Base-by-base conservation (phyloP, 1,139 yeast genomes). In the Wickerhamiella pararugosa region DNA sequence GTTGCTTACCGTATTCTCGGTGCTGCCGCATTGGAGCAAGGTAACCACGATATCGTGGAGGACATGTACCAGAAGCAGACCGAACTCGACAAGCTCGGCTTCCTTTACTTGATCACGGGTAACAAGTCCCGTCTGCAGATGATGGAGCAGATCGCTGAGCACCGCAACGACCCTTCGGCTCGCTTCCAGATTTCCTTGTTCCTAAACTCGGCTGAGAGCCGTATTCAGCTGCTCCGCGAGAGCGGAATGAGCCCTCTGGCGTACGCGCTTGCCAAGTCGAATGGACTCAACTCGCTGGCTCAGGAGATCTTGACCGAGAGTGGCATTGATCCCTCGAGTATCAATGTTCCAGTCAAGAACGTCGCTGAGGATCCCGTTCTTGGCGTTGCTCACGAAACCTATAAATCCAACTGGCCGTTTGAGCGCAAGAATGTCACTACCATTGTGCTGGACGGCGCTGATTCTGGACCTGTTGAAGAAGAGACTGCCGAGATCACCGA, bases 121-220 rank as follows among this genome's bases (percentile, higher is more conserved):
- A 90, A 87, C 54, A 55, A 61, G 28, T 73, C 71, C 40, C 79
- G 90, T 56, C 67, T 90, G 54, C 64, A 71, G 41, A 84, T 81
- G 62, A 87, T 92, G 96, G 76, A 84, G 49, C 69, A 74, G 46
- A 86, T 92, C 64, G 92, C 98, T 41, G 93, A 81, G 59, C 79
- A 76, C 52, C 80, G 96, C 56, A 82, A 83, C 47, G 94, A 90
- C 60, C 63, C 72, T 41, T 73, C 84, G 36, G 78, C 94, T 36
- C 71, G 86, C 54, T 72, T 90, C 54, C 93, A 84, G 57, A 86
- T 86, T 53, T 75, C 93, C 25, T 65, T 90, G 47, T 90, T 80
- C 63, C 71, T 74, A 54, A 78, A 80, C 55, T 81, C 86, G 48
- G 69, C 78, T 32, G 77, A 79, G 56, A 75, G 79, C 58, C 77